Percentiles rank a stretch among this genome's conserved stretches.
Evolutionary conservation across 1,139 yeast genomes (phyloP).

Genomic region (Yamadazyma sp.): DNA sequence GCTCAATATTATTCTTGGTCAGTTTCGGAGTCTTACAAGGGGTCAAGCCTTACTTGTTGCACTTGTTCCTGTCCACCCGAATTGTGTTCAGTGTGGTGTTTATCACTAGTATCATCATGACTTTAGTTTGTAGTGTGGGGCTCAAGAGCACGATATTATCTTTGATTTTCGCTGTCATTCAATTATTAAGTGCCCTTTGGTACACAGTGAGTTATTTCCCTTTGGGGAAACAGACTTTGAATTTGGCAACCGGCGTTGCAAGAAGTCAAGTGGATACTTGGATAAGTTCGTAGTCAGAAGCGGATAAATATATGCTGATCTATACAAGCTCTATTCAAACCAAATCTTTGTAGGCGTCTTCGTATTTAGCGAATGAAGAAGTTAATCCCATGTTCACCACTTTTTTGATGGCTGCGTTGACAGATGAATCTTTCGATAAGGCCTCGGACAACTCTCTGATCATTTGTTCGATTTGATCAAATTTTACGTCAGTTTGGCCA

Average conservation of each 20-base stretch:
- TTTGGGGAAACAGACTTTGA: slow-evolving; percentile 56
- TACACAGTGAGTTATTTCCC: slow-evolving; percentile 67
- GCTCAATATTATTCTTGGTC: slow-evolving; percentile 55
- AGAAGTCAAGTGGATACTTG: slow-evolving; percentile 59
- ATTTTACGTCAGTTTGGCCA: slow-evolving; percentile 17
- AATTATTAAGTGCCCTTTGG: slow-evolving; percentile 52
- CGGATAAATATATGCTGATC: neutral
- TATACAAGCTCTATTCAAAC: neutral
- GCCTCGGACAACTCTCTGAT: slow-evolving; percentile 26
- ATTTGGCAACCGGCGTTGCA: slow-evolving; percentile 55
- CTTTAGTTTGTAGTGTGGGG: slow-evolving; percentile 47
- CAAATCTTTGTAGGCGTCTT: slow-evolving; percentile 4
- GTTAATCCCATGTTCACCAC: slow-evolving; percentile 46
- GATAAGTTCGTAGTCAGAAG: slow-evolving; percentile 38
- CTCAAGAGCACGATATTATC: slow-evolving; percentile 50
- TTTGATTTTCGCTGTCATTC: slow-evolving; percentile 51
- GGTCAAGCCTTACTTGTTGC: slow-evolving; percentile 44
- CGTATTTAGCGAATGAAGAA: slow-evolving; percentile 31
- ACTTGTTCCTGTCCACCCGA: slow-evolving; percentile 51
- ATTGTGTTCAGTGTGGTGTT: slow-evolving; percentile 52
- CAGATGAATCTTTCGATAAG: slow-evolving; percentile 25
- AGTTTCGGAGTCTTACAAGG: slow-evolving; percentile 64
- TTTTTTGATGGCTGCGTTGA: slow-evolving; percentile 43
- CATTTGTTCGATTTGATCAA: slow-evolving; percentile 23
- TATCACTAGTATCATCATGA: slow-evolving; percentile 48